Conservation (phyloP, 805 yeast genomes). For the Phaffomyces antillensis region DNA sequence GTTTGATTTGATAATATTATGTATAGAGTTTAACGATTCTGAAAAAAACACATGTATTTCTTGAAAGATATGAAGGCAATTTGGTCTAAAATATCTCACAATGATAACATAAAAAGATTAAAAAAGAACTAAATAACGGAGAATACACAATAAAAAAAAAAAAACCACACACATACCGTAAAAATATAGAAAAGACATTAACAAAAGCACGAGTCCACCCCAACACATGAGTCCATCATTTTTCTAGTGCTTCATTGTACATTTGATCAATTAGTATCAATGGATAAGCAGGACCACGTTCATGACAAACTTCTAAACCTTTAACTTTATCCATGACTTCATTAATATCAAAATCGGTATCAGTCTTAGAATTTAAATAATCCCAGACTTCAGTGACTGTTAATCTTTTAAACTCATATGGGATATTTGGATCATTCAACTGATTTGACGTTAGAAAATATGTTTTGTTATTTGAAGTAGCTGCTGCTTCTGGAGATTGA, state of each 20-base stretch:
- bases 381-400: conserved; percentile 84
- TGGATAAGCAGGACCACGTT: conserved; percentile 66
- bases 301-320: conserved; percentile 74
- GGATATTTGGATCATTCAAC: conserved; percentile 20
- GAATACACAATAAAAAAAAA: no score
- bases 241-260: conserved; percentile 11
- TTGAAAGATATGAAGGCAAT: no score
- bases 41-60: no score
- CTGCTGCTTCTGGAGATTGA: not conserved
- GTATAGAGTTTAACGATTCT: no score
- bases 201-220: no score
- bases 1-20: conserved; percentile 23
- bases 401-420: conserved; percentile 36
- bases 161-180: no score
- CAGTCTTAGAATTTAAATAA: conserved; percentile 48
- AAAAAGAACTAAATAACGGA: no score
- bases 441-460: conserved; percentile 9
- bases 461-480: conserved; percentile 2
- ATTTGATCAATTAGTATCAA: conserved; percentile 35
- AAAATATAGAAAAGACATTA: not conserved
- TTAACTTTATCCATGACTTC: conserved; percentile 49
- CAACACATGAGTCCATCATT: not conserved
- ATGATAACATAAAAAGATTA: no score
- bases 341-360: conserved; percentile 44
- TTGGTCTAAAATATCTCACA: no score